Evolutionary conservation across 257 asterid genomes (phyloP), one percentile per base, ranked within the genome.

Genomic region (Parsonsia alboflavescens): DNA sequence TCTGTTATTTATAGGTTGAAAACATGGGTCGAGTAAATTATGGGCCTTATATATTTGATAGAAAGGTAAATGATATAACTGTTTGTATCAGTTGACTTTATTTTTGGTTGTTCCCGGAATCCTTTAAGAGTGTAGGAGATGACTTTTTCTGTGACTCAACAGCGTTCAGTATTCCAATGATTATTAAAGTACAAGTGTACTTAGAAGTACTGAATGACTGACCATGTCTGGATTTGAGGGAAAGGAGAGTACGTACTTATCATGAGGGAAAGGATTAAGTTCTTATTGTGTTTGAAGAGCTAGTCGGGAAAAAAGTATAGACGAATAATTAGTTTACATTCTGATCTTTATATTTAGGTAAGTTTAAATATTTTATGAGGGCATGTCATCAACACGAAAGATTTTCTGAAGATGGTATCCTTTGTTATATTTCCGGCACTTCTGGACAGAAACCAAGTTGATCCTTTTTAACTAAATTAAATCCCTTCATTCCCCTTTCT

Each of bases 21-120:
- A 94, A 94, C 88, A 90, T 94, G 99, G 99, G 99, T 7, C 99
- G 91, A 68, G 77, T 94, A 82, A 94, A 94, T 80, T 89, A 94
- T 72, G 99, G 99, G 59, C 80, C 74, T 9, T 90, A 90, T 75
- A 61, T 87, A 16, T 90, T 88, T 68, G 99, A 92, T 85, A 85
- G 84, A 80, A 92, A 94, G 99, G 99, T 94, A 79, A 41, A 36
- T 78, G 68, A 7, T 53, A 30, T 19, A 13, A 48, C 72, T 3
- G 24, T 28, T 46, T 49, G 50, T 57, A n/a, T 71, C 62, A 63
- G 50, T 66, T 22, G 67, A 28, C 30, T 36, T 19, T 36, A 4
- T 70, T 69, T 46, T 57, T 41, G 17, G 58, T 68, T 22, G 12
- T 33, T 54, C 33, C 46, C 1, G 21, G 16, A 56, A 26, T 13